Conservation (phyloP, 2,329 filamentous ascomycete species). For the Cladophialophora chaetospira region DNA sequence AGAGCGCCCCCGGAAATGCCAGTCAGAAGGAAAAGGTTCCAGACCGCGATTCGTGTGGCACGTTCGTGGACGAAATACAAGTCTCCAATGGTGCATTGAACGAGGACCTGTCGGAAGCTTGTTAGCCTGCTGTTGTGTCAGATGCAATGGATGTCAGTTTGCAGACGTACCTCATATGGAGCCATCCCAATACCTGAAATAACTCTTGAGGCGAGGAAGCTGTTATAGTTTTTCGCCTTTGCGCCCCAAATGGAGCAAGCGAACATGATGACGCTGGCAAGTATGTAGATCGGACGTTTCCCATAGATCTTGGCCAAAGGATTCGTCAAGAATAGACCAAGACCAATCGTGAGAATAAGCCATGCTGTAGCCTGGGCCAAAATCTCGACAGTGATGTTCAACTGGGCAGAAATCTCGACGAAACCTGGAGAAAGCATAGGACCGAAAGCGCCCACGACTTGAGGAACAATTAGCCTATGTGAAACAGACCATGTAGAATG, state of each 20-base stretch:
- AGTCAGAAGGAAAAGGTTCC: constrained; percentile 46
- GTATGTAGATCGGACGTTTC: constrained; percentile 46
- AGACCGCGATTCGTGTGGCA: constrained; percentile 37
- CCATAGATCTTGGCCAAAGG: constrained; percentile 46
- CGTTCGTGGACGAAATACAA: constrained; percentile 46
- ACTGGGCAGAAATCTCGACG: constrained; percentile 44
- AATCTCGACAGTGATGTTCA: constrained; percentile 28
- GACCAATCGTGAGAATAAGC: constrained; percentile 36
- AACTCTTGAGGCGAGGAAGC: constrained; percentile 46
- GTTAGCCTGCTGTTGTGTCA: constrained; percentile 14
- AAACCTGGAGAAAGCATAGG: constrained; percentile 57
- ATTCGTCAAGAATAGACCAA: constrained; percentile 44
- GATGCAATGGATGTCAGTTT: constrained; percentile 40
- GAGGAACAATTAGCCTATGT: too few species aligned
- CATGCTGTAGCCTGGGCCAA: constrained; percentile 26
- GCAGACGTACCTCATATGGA: constrained; percentile 42
- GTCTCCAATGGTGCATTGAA: constrained; percentile 53
- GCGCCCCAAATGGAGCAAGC: constrained; percentile 43
- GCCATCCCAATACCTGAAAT: constrained; percentile 49
- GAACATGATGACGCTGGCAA: constrained; percentile 40
- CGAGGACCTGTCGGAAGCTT: constrained; percentile 37
- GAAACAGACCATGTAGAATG: too few species aligned
- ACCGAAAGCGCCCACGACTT: constrained; percentile 55
- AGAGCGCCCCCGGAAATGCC: constrained; percentile 43
- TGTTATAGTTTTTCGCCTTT: constrained; percentile 39